Percentiles rank a stretch among this genome's conserved stretches.
Conservation (phyloP, 176 grass and related monocot species). For the Oryza glaberrima region DNA sequence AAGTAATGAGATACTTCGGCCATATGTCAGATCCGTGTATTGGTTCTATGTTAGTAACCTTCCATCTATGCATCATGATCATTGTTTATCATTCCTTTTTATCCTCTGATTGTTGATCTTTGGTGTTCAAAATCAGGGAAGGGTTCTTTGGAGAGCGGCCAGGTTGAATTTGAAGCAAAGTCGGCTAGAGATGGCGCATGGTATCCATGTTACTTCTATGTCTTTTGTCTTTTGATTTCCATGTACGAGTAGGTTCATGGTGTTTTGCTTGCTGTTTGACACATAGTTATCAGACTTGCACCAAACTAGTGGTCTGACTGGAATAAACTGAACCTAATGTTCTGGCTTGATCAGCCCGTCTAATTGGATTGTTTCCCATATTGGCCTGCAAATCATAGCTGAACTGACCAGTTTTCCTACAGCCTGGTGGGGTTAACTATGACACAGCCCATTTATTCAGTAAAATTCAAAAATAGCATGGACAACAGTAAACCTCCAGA, state of each 20-base stretch:
- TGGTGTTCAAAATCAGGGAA: constrained; percentile 47
- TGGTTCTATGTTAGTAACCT: not conserved
- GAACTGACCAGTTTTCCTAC: not conserved
- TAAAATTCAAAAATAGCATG: not conserved
- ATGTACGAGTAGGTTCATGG: not conserved
- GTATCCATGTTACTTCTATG: constrained; percentile 34
- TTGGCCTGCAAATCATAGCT: not conserved
- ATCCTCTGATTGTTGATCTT: not conserved
- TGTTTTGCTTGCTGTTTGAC: not conserved
- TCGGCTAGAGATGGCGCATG: constrained; percentile 87
- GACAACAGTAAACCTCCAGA: not conserved
- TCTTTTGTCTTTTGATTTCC: not conserved
- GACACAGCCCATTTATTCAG: not conserved
- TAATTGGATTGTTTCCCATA: not conserved
- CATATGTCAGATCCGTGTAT: not conserved
- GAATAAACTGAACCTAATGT: not conserved
- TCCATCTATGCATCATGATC: not conserved
- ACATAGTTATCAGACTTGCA: not conserved
- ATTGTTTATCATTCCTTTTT: not conserved
- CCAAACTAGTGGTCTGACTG: not conserved
- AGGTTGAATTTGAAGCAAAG: constrained; percentile 80
- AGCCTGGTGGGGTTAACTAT: not conserved
- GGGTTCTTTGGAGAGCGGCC: constrained; percentile 45
- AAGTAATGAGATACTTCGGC: not conserved
- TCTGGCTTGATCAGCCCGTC: not conserved